Percentiles rank a stretch among this genome's conserved stretches.
phyloP scores from a whole-genome alignment of 140 eudicot genomes.

The Ambrosia hybrid region DNA sequence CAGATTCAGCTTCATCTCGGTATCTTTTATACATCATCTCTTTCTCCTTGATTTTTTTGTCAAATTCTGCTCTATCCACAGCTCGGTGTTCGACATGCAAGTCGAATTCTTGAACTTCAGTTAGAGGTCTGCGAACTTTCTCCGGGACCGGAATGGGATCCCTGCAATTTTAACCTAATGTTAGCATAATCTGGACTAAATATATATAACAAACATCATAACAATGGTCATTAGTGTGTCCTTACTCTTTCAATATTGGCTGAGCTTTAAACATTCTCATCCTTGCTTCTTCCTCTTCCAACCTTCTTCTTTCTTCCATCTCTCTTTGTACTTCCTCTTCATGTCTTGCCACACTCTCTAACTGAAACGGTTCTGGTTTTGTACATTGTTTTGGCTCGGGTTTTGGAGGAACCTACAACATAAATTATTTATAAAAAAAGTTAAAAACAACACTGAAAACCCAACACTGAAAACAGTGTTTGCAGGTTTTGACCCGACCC shows the following conservation, averaged over 20 bases:
- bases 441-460: not conserved
- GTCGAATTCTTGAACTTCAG: conserved; percentile 83
- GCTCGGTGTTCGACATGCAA: conserved; percentile 80
- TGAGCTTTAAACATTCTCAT: conserved; percentile 84
- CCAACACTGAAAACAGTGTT: not conserved
- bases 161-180: conserved; percentile 36
- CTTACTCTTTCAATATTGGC: conserved; percentile 78
- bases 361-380: conserved; percentile 79
- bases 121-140: conserved; percentile 76
- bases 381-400: conserved; percentile 93
- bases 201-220: not conserved
- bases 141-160: conserved; percentile 94
- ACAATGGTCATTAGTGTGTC: too few species aligned
- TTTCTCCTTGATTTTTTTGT: conserved; percentile 84
- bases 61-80: conserved; percentile 85
- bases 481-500: not conserved
- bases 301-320: conserved; percentile 73
- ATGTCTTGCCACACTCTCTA: conserved; percentile 86
- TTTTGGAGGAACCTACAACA: conserved; percentile 78
- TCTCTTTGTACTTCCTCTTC: conserved; percentile 84
- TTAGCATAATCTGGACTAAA: not conserved
- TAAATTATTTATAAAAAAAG: not conserved
- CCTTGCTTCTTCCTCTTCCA: conserved; percentile 79
- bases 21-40: conserved; percentile 86
- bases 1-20: conserved; percentile 89